Conservation (phyloP, 768 basidiomycete genomes). For the Lentinula detonsa region DNA sequence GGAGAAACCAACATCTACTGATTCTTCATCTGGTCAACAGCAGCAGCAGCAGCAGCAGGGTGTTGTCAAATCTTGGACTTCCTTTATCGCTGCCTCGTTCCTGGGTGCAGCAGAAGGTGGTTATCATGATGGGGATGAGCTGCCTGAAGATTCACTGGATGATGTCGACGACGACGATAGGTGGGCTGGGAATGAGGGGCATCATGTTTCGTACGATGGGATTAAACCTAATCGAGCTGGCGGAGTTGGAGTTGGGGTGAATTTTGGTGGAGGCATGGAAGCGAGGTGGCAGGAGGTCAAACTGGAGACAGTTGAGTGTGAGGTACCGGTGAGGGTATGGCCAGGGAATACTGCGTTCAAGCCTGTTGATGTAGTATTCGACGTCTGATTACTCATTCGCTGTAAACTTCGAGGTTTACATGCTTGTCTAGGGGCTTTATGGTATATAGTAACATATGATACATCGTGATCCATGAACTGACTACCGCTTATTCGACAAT, state of each 20-base stretch:
- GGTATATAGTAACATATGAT: no score
- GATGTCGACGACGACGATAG: conserved; percentile 23
- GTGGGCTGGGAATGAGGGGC: conserved; percentile 13
- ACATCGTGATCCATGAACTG: no score
- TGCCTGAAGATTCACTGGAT: conserved; percentile 31
- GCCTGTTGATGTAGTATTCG: conserved; percentile 72
- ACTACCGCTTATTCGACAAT: no score
- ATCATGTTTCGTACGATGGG: conserved; percentile 37
- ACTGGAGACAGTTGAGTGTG: conserved; percentile 90
- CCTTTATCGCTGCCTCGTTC: conserved; percentile 30
- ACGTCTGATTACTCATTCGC: conserved; percentile 34
- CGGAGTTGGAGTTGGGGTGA: conserved; percentile 46
- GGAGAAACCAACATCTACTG: conserved; percentile 32
- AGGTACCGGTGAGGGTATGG: conserved; percentile 85
- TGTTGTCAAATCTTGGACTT: conserved; percentile 28
- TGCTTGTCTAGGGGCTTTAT: no score
- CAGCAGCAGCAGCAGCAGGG: conserved; percentile 7
- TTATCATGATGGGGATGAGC: conserved; percentile 55
- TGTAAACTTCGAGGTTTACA: no score
- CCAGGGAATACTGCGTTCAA: conserved; percentile 87
- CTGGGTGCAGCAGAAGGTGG: conserved; percentile 33
- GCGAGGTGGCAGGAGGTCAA: conserved; percentile 61
- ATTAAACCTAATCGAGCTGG: conserved; percentile 39
- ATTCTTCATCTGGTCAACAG: neutral
- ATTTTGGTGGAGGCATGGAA: conserved; percentile 44